Evolutionary conservation across 345 rosid species (phyloP).

Genomic region (Dipteronia sinensis): DNA sequence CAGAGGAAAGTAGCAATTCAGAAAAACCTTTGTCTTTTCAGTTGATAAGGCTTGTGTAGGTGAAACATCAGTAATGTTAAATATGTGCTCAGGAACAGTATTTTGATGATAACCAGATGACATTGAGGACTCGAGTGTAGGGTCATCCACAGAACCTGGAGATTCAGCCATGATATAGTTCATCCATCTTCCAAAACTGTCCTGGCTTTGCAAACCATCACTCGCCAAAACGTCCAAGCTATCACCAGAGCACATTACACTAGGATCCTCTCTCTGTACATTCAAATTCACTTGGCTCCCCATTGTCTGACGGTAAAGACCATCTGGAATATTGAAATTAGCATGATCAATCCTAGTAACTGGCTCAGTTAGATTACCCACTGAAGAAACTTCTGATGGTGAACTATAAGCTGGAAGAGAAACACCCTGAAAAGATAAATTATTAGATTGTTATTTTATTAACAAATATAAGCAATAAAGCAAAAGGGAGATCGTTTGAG

Average conservation of each 20-base stretch:
- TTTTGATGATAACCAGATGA: conserved; percentile 42
- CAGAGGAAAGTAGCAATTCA: conserved; percentile 4
- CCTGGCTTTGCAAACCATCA: conserved; percentile 72
- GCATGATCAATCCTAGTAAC: conserved; percentile 28
- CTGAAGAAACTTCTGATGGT: conserved; percentile 29
- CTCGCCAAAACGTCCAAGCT: conserved; percentile 44
- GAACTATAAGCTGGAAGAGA: conserved; percentile 26
- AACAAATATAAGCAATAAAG: conserved; percentile 6
- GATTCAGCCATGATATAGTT: conserved; percentile 53
- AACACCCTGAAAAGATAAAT: conserved; percentile 44
- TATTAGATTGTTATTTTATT: conserved; percentile 5
- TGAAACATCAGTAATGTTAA: conserved; percentile 76
- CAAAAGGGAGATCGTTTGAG: neutral
- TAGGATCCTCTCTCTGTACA: conserved; percentile 37
- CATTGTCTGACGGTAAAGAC: conserved; percentile 35
- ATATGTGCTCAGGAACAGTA: conserved; percentile 58
- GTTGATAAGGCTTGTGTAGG: conserved; percentile 81
- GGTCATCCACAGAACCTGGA: conserved; percentile 48
- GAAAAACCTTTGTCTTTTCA: conserved; percentile 81
- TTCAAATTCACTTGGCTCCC: conserved; percentile 37
- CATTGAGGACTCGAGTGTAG: conserved; percentile 45
- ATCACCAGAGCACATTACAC: conserved; percentile 35
- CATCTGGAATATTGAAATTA: conserved; percentile 31
- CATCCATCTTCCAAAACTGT: conserved; percentile 89
- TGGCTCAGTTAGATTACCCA: conserved; percentile 28